Percentiles rank a stretch among this genome's conserved stretches.
phyloP scores from a whole-genome alignment of 208 protist genomes.

The Herpetomonas samuelpessoai region DNA sequence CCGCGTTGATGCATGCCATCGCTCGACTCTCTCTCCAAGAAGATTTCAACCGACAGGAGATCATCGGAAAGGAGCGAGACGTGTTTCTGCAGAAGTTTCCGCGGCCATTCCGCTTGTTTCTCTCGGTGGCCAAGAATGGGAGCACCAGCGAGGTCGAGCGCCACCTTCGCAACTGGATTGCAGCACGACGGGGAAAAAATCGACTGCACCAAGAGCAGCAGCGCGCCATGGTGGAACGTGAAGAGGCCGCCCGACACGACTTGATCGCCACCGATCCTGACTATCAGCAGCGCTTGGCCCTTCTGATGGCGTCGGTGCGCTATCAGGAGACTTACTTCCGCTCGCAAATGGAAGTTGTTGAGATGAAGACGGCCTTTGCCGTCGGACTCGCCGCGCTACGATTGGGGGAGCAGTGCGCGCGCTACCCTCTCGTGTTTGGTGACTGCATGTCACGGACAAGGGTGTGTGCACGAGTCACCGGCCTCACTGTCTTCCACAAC shows the following conservation, averaged over 20 bases:
- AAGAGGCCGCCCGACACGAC: constrained; percentile 27
- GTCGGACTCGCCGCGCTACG: constrained; percentile 27
- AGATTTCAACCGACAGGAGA: constrained; percentile 20
- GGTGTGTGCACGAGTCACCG: constrained; percentile 37
- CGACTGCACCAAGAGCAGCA: constrained; percentile 7
- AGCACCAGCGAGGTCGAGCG: constrained; percentile 22
- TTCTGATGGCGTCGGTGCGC: constrained; percentile 14
- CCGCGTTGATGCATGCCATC: constrained; percentile 4
- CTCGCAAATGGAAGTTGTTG: constrained; percentile 25
- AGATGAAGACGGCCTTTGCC: constrained; percentile 26
- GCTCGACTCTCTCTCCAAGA: constrained; percentile 22
- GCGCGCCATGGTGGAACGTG: constrained; percentile 13
- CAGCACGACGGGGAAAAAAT: constrained; percentile 22
- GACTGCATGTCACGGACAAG: constrained; percentile 33
- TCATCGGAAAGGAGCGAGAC: constrained; percentile 20
- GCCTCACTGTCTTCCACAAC: constrained; percentile 38
- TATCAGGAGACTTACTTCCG: constrained; percentile 42
- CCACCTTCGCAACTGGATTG: constrained; percentile 41
- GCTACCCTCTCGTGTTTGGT: constrained; percentile 57
- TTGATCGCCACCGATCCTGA: constrained; percentile 21
- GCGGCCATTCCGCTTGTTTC: constrained; percentile 14
- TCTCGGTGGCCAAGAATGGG: constrained; percentile 13
- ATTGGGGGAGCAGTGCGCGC: constrained; percentile 32
- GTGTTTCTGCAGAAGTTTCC: constrained; percentile 4
- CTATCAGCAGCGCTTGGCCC: constrained; percentile 11